These are phyloP conservation scores for Lasiodiplodia gonubiensis DNA, from an alignment of 2,329 filamentous ascomycete species.

Conservation along the genomic window DNA sequence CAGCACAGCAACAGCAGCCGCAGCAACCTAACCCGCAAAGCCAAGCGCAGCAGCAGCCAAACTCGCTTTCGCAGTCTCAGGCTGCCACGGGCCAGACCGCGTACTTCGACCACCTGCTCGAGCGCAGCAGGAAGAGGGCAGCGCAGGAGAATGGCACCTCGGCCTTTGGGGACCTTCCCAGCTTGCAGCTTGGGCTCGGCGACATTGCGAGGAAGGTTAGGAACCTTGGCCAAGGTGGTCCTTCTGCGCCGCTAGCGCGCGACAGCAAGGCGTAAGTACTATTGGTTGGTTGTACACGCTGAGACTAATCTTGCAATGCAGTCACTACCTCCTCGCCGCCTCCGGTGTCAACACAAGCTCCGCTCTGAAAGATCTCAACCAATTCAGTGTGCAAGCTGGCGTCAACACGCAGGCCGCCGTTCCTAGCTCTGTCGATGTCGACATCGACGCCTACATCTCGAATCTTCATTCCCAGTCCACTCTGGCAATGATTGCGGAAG, in stretches of 20 bases:
- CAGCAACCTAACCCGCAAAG: constrained; percentile 38
- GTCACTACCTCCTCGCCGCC: constrained; percentile 89
- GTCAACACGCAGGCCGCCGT: constrained; percentile 58
- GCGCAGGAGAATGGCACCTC: constrained; percentile 65
- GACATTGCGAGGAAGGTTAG: constrained; percentile 80
- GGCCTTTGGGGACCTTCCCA: constrained; percentile 78
- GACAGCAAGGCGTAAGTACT: constrained; percentile 53
- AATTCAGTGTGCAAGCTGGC: constrained; percentile 71
- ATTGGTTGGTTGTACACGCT: background rate
- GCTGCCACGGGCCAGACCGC: constrained; percentile 54
- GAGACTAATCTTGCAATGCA: constrained; percentile 46
- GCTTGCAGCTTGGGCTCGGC: constrained; percentile 86
- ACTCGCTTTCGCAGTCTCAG: constrained; percentile 42
- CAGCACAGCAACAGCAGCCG: constrained; percentile 35
- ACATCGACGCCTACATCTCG: constrained; percentile 74
- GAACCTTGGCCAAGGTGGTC: constrained; percentile 77
- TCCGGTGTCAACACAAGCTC: constrained; percentile 89
- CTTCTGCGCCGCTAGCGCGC: constrained; percentile 55
- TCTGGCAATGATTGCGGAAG: constrained; percentile 87
- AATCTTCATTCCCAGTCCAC: constrained; percentile 90
- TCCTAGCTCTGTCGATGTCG: constrained; percentile 56
- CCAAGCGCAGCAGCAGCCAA: constrained; percentile 36
- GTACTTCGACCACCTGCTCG: constrained; percentile 68
- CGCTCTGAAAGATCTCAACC: constrained; percentile 84
- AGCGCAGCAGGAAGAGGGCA: constrained; percentile 70